Evolutionary conservation across 257 asterid genomes (phyloP), one percentile per base, ranked within the genome.

Genomic region (Penstemon davidsonii): DNA sequence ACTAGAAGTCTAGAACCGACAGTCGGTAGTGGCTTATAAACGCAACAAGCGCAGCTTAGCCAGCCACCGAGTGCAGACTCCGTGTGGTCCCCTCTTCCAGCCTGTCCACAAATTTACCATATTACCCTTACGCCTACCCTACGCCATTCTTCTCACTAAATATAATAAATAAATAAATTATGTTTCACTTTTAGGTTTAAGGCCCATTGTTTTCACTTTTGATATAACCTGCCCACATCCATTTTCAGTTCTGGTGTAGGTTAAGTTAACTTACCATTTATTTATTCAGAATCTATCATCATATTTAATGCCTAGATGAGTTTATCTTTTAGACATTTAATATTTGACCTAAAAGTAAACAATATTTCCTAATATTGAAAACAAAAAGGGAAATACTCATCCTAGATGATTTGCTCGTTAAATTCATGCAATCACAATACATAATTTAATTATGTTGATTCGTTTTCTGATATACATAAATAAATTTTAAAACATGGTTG

Each of bases 81-180:
- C 74, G 72, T 68, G 79, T 72, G 81, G 81, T 41, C 81, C 84
- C 33, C 74, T 5, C 69, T 37, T n/a, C 78, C 81, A 75, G 78
- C 46, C 81, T 76, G 79, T 79, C 67, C 40, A 8, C 25, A 9
- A 8, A 40, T 9, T 76, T 73, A 65, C 78, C 52, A 45, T 4
- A 69, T 62, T 76, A 52, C 81, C 81, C 81, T 18, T 47, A 36
- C 41, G 13, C 53, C n/a, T 8, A 54, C 49, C 6, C 18, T 36
- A 5, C 43, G 18, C 33, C 10, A 47, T 45, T 44, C 44, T 63
- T 25, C 33, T n/a, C 11, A 45, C 44, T 60, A 60, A 63, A 4
- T 15, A 62, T 62, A 10, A 62, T 62, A 10, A 3, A 45, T 13
- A 44, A 10, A 62, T 62, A 10, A 3, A 45, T 13, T 60, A 45